A percentile compares a stretch with the other conserved stretches of the same genome.
Evolutionary conservation across 345 rosid genomes (phyloP).

Genomic region (Combretum micranthum): DNA sequence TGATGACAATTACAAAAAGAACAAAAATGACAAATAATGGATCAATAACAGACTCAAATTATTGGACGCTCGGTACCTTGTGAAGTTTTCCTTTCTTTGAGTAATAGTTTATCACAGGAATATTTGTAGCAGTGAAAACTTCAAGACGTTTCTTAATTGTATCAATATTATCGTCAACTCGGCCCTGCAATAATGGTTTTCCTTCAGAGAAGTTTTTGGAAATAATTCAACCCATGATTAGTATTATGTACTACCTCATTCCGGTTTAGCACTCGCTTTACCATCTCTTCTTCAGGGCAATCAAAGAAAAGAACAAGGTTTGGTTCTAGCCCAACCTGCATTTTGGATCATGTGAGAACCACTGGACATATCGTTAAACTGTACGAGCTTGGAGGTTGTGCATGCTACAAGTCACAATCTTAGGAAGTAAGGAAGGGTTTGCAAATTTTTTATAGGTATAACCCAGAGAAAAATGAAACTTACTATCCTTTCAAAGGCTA

Average conservation of each 20-base stretch:
- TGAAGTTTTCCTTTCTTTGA: slow-evolving; percentile 68
- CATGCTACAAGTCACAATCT: not conserved
- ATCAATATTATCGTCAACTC: slow-evolving; percentile 72
- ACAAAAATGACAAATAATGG: not conserved
- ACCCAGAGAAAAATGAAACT: slow-evolving; percentile 20
- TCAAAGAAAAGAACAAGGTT: slow-evolving; percentile 62
- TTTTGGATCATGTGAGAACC: not conserved
- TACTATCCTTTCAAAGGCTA: slow-evolving; percentile 64
- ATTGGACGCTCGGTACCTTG: slow-evolving; percentile 31
- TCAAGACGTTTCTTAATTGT: slow-evolving; percentile 58
- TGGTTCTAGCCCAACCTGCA: slow-evolving; percentile 57
- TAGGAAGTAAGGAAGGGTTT: not conserved
- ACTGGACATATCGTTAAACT: not conserved
- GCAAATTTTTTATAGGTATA: not conserved
- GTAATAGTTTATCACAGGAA: slow-evolving; percentile 72
- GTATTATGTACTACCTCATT: slow-evolving; percentile 42
- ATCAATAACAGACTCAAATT: not conserved
- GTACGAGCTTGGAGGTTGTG: no score
- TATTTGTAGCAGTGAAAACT: slow-evolving; percentile 48
- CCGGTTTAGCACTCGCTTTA: slow-evolving; percentile 57
- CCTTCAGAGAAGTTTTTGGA: no score
- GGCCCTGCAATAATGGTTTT: slow-evolving; percentile 38
- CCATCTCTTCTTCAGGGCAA: slow-evolving; percentile 76
- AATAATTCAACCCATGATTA: not conserved
- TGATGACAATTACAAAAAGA: not conserved